Evolutionary conservation across 352 stramenopile species (phyloP), one percentile per base, ranked within the genome.

Genomic region (Pythium rhizo-oryzae): DNA sequence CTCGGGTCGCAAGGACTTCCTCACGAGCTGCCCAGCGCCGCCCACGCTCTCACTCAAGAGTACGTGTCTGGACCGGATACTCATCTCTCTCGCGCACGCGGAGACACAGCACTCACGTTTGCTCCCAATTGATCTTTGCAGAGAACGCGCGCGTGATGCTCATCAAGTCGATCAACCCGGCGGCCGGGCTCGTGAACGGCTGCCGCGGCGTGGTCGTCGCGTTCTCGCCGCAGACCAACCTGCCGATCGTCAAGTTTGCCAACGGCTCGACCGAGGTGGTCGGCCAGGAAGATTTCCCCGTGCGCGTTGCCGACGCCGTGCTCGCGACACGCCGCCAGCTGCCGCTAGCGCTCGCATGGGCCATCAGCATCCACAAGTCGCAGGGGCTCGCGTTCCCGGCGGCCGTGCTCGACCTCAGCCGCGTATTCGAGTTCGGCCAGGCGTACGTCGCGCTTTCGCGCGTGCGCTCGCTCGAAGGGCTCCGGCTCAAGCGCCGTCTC

Each of bases 291-390:
- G 82, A 91, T 19, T 93, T 93, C 53, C 70, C 80, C 0, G 82
- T 93, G 8, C 75, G 74, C 15, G 62, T 91, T 0, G 85, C 77
- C 19, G 83, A 93, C 61, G 71, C 69, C 0, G 69, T 86, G 28
- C 61, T 91, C 47, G 85, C 85, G 2, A 81, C 80, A 39, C 78
- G 85, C 4, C 82, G 83, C 8, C 84, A 94, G 65, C 69, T 99
- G n/a, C 95, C 96, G 23, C 78, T 99, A 15, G 77, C 84, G 15
- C 78, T 99, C 18, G 96, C 94, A 1, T 99, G 94, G 92, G 92
- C 91, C 43, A 90, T 99, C 67, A 98, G 90, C 65, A 97, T 99
- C 59, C 97, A 99, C 81, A 99, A 99, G 75, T 96, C 87, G 49
- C 96, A 99, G 66, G 97, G 96, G 9, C 80, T 98, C 57, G 92